Evolutionary conservation across 1,139 yeast genomes (phyloP).

Genomic region (Yamadazyma triangularis): DNA sequence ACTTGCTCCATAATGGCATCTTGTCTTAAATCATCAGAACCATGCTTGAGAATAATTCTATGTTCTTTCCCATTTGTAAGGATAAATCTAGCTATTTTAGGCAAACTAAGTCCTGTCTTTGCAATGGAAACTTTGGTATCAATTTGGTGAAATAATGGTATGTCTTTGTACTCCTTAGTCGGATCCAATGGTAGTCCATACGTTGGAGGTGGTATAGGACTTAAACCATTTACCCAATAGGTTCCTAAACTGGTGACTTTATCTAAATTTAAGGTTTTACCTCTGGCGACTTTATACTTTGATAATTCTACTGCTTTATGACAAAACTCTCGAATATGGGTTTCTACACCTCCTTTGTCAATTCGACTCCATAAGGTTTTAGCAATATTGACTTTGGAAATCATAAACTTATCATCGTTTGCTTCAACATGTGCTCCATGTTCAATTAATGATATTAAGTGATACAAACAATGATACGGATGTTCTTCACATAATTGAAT

Average conservation of each 20-base stretch:
- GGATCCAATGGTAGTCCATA: slow-evolving; percentile 36
- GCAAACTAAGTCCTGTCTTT: slow-evolving; percentile 77
- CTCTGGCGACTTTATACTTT: slow-evolving; percentile 33
- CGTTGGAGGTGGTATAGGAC: slow-evolving; percentile 70
- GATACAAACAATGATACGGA: slow-evolving; percentile 76
- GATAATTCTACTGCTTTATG: slow-evolving; percentile 51
- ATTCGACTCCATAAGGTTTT: slow-evolving; percentile 36
- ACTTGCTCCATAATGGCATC: slow-evolving; percentile 98
- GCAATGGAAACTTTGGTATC: slow-evolving; percentile 55
- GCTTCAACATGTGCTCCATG: slow-evolving; percentile 31
- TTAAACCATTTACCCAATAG: slow-evolving; percentile 55
- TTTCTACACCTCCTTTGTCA: slow-evolving; percentile 6
- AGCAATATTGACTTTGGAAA: slow-evolving; percentile 51
- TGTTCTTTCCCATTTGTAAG: slow-evolving; percentile 56
- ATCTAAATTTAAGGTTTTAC: slow-evolving; percentile 30
- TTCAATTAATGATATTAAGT: slow-evolving; percentile 53
- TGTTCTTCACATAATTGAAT: slow-evolving; percentile 51
- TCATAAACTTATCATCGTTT: slow-evolving; percentile 29
- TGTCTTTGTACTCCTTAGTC: slow-evolving; percentile 40
- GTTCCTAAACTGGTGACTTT: slow-evolving; percentile 35
- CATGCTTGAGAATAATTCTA: slow-evolving; percentile 69
- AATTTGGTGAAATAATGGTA: slow-evolving; percentile 47
- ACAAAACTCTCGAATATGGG: slow-evolving; percentile 43
- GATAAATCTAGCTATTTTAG: slow-evolving; percentile 62
- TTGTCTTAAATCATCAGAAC: slow-evolving; percentile 88